Base-by-base conservation (phyloP, 441 rosid genomes). In the Flueggea neowawraea region DNA sequence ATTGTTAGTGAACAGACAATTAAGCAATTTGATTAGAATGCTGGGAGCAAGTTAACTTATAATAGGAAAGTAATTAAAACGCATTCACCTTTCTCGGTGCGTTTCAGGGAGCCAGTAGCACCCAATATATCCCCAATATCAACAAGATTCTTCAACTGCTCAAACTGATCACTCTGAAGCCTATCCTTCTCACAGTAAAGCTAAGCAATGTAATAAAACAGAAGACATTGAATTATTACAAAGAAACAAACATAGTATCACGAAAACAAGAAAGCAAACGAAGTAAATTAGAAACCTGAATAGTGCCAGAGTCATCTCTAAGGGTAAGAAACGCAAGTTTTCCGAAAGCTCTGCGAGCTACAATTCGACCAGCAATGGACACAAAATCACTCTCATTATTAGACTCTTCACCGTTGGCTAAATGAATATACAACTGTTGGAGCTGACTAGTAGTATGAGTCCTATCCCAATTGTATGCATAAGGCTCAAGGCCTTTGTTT, bases 91-190 rank as follows among this genome's bases (percentile, higher is more conserved):
- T 87, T 94, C 73, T 91, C 96, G 48, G 97, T 91, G 62, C 97
- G 82, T 74, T 94, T 94, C 75, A 91, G 75, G 8, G 95, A 84
- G 63, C 99, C 99, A 64, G 66, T 77, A n/a, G 84, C 96, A 63
- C 99, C 99, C 71, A 91, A 63, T 78, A 94, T 87, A 76, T 94
- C 99, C 71, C 99, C 99, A 54, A 91, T 72, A 65, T 94, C 96
- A 39, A 94, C 89, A 68, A 78, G 80, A 14, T 82, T 69, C 75
- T 89, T 91, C 68, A 94, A 59, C 68, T 75, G 89, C 68, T 91
- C 95, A 76, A 91, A 94, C 68, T 83, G 90, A 63, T 87, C 86
- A 55, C 66, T 76, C 67, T 73, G 65, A 66, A 91, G 94, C 79
- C 80, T 85, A 64, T 76, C 97, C 80, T 89, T 89, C 80, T 89